phyloP scores from a whole-genome alignment of 1,139 yeast genomes.

The Yamadazyma triangularis region DNA sequence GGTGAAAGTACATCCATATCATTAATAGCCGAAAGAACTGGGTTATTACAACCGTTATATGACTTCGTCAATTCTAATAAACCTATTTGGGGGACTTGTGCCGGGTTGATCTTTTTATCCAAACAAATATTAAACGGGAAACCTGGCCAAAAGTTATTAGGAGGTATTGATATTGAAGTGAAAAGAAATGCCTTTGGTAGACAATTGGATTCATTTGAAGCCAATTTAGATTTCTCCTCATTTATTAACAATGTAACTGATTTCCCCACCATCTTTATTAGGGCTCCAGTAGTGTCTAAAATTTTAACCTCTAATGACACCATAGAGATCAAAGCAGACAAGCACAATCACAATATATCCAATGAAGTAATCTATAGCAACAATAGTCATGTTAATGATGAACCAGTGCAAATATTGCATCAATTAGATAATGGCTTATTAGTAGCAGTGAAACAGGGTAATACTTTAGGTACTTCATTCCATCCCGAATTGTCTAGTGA shows the following conservation, averaged over 20 bases:
- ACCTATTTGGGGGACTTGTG: conserved; percentile 86
- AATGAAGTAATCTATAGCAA: conserved; percentile 19
- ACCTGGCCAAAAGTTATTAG: conserved; percentile 56
- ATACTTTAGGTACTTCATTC: conserved; percentile 68
- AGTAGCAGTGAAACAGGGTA: conserved; percentile 73
- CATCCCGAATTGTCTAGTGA: conserved; percentile 74
- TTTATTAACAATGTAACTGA: conserved; percentile 37
- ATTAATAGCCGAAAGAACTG: conserved; percentile 63
- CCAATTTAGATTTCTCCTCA: conserved; percentile 42
- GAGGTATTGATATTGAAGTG: conserved; percentile 64
- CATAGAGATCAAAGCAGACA: conserved; percentile 5
- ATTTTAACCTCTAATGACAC: conserved; percentile 16
- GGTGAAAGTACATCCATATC: conserved; percentile 83
- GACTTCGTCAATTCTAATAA: conserved; percentile 47
- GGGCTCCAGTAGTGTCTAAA: conserved; percentile 69
- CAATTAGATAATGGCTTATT: conserved; percentile 39
- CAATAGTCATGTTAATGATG: conserved; percentile 22
- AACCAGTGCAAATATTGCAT: conserved; percentile 41
- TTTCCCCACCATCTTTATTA: conserved; percentile 64
- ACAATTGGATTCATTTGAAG: conserved; percentile 64
- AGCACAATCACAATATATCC: conserved; percentile 12
- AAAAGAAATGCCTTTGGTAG: conserved; percentile 77
- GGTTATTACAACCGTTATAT: conserved; percentile 52
- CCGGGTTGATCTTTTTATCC: conserved; percentile 71
- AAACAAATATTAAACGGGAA: conserved; percentile 52